Base-by-base conservation (phyloP, 805 yeast species). In the Henningerozyma blattae region DNA sequence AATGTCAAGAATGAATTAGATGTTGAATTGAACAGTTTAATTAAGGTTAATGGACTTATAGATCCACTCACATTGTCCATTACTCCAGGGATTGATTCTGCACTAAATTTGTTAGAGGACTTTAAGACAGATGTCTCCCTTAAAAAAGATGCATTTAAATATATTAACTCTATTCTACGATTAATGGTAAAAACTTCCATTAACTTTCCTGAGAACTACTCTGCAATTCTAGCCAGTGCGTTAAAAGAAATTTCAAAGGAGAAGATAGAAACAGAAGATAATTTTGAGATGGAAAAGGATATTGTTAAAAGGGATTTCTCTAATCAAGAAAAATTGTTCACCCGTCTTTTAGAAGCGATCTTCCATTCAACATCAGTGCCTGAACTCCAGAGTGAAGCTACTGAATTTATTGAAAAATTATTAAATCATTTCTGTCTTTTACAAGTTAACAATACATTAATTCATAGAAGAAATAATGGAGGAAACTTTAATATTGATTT, bases 51-150 rank as follows among this genome's bases (percentile, higher is more conserved):
- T 41, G 94, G 94, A 1, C 54, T 85, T 31, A 51, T 62, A 0
- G 64, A 61, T 3, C 68, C 70, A 32, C 71, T 81, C 3, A 78
- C 87, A 1, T 65, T 91, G 20, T 77, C 91, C 1, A 65, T 91
- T 18, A 79, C 95, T 0, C 80, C 95, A 0, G 95, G 91, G 18
- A 65, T 89, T 4, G 68, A 72, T 26, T 71, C 89, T 3, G 95
- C 96, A 0, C 62, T 87, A 27, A 71, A 71, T 17, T 67, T 89
- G 8, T 56, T 91, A 33, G 81, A 79, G 37, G 87, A 84, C 48
- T 71, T 73, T 6, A 51, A 65, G 14, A 47, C 52, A 5, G 62
- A 77, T 41, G 54, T 65, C 5, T 82, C 78, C 42, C 84, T 85
- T 52, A 66, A 93, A 33, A 64, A 73, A 6, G 77, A 82, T 46